Base-by-base conservation (phyloP, 768 basidiomycete genomes). In the Boletus sp. region DNA sequence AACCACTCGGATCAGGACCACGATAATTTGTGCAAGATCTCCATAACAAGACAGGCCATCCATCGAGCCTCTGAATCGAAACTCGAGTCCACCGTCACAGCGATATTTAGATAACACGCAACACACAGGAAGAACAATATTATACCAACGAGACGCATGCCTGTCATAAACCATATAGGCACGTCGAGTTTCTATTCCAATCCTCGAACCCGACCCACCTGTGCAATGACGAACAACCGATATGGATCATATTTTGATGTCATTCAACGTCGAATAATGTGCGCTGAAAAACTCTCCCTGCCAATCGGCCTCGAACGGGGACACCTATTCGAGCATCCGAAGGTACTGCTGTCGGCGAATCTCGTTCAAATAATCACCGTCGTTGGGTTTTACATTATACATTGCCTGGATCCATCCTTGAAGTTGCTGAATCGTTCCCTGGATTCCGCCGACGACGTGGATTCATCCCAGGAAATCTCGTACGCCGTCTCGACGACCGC, bases 151-250 rank as follows among this genome's bases (percentile, higher is more conserved):
- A 18, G 7, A 36, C 20, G 35, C 5, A 30, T 20, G n/a, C n/a
- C 10, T 42, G 3, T 46, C n/a, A 50, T 2, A 7, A 42, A 35
- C 40, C 8, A 36, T 48, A 56, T 8, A 56, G 64, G 57, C 69
- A 71, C 4, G 58, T 61, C 42, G 71, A 52, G 3, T 52, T 55
- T 15, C 50, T 50, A 59, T 80, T 79, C 79, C 81, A 83, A 2
- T 78, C 72, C 28, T 83, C 79, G 7, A 78, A 78, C 0, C 78
- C 80, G 2, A 83, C 79, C 2, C n/a, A n/a, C 82, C 18, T 71
- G 65, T 0, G 64, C 52, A n/a, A 81, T 77, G 5, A 81, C 64
- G 61, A 83, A 83, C 12, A 83, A 54, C 20, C 63, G 71, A 17
- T 66, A 53, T 0, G 79, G 76, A 63, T 84, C 82, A 51, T 80